Percentiles rank a stretch among this genome's conserved stretches.
phyloP scores from a whole-genome alignment of 495 filamentous ascomycete species.

The Tuber aestivum region DNA sequence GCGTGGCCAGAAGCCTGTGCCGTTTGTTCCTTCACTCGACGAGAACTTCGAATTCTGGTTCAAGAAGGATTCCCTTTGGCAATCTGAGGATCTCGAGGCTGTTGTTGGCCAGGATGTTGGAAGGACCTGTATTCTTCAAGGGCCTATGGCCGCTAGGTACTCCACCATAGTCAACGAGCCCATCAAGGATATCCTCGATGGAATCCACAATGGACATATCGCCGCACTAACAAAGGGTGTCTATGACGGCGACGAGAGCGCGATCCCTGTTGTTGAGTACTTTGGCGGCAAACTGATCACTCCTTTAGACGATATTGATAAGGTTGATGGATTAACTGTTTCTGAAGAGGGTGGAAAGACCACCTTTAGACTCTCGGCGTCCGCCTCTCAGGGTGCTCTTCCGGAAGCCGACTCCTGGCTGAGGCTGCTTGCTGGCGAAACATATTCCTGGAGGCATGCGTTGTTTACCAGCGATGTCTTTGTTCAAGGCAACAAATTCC shows the following conservation, averaged over 20 bases:
- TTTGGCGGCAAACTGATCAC: slow-evolving; percentile 78
- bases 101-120: slow-evolving; percentile 94
- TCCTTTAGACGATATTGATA: slow-evolving; percentile 55
- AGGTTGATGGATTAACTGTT: slow-evolving; percentile 71
- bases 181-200: slow-evolving; percentile 84
- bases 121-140: slow-evolving; percentile 89
- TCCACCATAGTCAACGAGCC: slow-evolving; percentile 84
- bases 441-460: slow-evolving; percentile 88
- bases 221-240: slow-evolving; percentile 67
- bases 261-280: slow-evolving; percentile 84
- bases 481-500: slow-evolving; percentile 91
- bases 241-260: slow-evolving; percentile 64
- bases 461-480: slow-evolving; percentile 94
- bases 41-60: slow-evolving; percentile 97
- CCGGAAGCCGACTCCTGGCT: slow-evolving; percentile 81
- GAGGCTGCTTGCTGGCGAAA: slow-evolving; percentile 75
- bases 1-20: slow-evolving; percentile 89
- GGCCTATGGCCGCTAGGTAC: slow-evolving; percentile 87
- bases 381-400: slow-evolving; percentile 58
- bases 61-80: slow-evolving; percentile 99
- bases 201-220: slow-evolving; percentile 83
- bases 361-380: slow-evolving; percentile 70
- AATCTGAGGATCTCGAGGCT: slow-evolving; percentile 92
- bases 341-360: slow-evolving; percentile 67
- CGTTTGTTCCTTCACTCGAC: slow-evolving; percentile 87